Evolutionary conservation across 108 stramenopile species (phyloP).

Genomic region (Thalassiosira profunda): DNA sequence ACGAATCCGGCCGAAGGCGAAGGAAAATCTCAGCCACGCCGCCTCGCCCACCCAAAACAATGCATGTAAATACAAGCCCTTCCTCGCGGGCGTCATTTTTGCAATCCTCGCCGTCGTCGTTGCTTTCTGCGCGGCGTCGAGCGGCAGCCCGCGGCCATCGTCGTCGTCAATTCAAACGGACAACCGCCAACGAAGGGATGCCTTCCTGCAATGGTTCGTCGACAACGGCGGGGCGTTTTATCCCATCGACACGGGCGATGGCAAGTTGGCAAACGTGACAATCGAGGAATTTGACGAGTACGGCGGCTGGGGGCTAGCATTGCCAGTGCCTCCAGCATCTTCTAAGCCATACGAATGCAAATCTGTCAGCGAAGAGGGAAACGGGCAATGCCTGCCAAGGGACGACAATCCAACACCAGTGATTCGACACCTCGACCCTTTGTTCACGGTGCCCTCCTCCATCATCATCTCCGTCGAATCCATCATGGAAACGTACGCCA

Average conservation of each 20-base stretch:
- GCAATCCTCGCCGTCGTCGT: too few relatives aligned
- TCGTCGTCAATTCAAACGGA: too few relatives aligned
- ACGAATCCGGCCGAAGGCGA: too few relatives aligned
- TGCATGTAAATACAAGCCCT: too few relatives aligned
- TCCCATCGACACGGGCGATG: slow-evolving; percentile 20
- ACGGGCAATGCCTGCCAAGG: background rate
- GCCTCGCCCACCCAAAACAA: too few relatives aligned
- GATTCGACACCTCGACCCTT: slow-evolving; percentile 29
- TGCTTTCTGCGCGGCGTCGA: too few relatives aligned
- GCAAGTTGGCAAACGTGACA: slow-evolving; percentile 20
- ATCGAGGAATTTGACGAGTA: slow-evolving; percentile 39
- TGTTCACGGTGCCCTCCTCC: slow-evolving; percentile 47
- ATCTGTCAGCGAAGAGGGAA: background rate
- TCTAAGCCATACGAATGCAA: background rate
- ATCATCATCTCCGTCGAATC: slow-evolving; percentile 36
- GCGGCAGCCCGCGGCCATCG: too few relatives aligned
- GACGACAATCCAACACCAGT: too few relatives aligned
- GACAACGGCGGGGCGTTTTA: slow-evolving; percentile 48
- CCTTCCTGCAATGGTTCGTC: slow-evolving; percentile 52
- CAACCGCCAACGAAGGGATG: too few relatives aligned
- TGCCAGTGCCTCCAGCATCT: background rate
- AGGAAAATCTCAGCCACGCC: too few relatives aligned
- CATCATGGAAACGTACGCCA: slow-evolving; percentile 28
- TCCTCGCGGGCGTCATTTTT: too few relatives aligned
- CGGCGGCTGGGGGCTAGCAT: slow-evolving; percentile 46